Percentiles rank a stretch among this genome's conserved stretches.
Evolutionary conservation across 345 rosid species (phyloP).

Genomic region (Eucalyptus fibrosa): DNA sequence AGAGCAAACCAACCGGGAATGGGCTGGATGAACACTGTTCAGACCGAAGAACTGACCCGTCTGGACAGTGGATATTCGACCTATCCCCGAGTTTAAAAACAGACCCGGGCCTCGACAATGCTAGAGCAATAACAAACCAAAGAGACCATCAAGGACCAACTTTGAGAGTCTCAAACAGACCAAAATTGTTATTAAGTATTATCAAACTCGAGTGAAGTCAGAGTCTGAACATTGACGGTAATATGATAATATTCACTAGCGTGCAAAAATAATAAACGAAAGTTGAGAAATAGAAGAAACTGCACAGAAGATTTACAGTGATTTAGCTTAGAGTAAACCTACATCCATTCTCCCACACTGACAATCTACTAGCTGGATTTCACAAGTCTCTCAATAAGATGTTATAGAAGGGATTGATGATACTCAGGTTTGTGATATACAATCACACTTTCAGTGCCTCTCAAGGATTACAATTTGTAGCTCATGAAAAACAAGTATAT

Average conservation of each 20-base stretch:
- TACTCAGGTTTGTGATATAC: not conserved
- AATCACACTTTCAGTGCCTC: too few species aligned
- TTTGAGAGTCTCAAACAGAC: not conserved
- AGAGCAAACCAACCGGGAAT: not conserved
- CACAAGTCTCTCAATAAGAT: too few species aligned
- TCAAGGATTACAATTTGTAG: too few species aligned
- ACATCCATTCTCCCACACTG: accelerated
- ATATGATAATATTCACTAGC: not conserved
- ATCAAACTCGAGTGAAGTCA: not conserved
- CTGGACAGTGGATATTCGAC: not conserved
- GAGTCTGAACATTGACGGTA: not conserved
- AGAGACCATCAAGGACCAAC: not conserved
- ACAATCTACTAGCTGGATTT: too few species aligned
- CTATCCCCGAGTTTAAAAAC: too few species aligned
- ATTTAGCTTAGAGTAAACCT: too few species aligned
- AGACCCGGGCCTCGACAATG: too few species aligned
- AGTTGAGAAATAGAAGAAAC: not conserved
- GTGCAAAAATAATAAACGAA: not conserved
- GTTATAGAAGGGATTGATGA: not conserved
- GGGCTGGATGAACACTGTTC: not conserved
- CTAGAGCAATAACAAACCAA: too few species aligned
- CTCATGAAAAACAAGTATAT: not conserved
- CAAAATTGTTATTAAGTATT: not conserved
- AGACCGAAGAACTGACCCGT: not conserved
- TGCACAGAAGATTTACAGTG: not conserved